Evolutionary conservation across 345 rosid species (phyloP).

Genomic region (Brassica cretica): DNA sequence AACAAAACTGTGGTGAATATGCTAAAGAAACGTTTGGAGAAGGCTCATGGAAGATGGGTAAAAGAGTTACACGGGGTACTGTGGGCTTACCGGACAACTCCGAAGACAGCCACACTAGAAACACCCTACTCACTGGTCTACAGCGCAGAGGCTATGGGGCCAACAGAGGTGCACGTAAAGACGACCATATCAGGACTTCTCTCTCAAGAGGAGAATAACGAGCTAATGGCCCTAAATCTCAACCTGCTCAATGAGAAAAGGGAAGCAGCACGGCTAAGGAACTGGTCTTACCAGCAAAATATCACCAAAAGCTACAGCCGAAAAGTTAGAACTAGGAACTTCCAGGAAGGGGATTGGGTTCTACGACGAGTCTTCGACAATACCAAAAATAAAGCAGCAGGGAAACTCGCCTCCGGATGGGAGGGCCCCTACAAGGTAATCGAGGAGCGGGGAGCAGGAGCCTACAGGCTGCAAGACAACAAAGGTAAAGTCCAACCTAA

Average conservation of each 20-base stretch:
- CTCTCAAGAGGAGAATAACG: not conserved
- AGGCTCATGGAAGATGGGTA: too few relatives aligned
- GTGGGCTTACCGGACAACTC: too few relatives aligned
- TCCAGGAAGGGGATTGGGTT: not conserved
- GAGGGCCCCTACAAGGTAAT: not conserved
- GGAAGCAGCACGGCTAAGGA: not conserved
- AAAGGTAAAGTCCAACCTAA: not conserved
- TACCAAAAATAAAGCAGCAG: not conserved
- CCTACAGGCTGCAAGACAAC: not conserved
- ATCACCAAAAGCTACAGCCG: not conserved
- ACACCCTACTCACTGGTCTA: not conserved
- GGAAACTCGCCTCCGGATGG: not conserved
- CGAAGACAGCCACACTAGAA: not conserved
- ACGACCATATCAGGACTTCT: too few relatives aligned
- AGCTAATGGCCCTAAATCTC: not conserved
- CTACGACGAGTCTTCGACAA: not conserved
- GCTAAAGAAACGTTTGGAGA: too few relatives aligned
- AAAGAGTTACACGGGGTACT: too few relatives aligned
- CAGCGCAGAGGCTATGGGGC: not conserved
- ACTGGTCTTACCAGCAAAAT: not conserved
- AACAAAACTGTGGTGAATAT: too few relatives aligned
- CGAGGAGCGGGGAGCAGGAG: not conserved
- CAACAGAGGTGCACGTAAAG: not conserved
- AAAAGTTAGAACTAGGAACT: not conserved
- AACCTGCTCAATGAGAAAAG: not conserved